These are phyloP conservation scores for Sporothrix pseudoabietina DNA, from an alignment of 2,329 filamentous ascomycete genomes.

Conservation along the genomic window DNA sequence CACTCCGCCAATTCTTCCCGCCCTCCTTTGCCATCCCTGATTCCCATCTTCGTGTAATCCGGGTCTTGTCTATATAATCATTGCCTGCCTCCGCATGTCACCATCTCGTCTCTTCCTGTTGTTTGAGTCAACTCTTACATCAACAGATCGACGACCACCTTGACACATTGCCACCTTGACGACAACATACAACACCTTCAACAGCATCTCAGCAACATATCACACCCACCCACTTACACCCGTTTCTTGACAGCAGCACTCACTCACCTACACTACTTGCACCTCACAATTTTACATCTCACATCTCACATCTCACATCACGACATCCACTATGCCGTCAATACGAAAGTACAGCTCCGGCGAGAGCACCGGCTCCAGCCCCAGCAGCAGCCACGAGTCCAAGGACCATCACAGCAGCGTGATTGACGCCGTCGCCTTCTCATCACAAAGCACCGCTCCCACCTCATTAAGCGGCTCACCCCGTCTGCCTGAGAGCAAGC, in stretches of 20 bases:
- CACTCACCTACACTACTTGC: background rate
- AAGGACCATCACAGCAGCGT: conserved; percentile 47
- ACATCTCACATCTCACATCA: background rate
- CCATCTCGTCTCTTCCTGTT: conserved; percentile 1
- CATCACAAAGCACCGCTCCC: conserved; percentile 50
- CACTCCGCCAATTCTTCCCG: conserved; percentile 11
- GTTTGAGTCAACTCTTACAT: background rate
- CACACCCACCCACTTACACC: background rate
- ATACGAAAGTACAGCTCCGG: conserved; percentile 41
- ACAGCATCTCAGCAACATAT: background rate
- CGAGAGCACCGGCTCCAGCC: conserved; percentile 35
- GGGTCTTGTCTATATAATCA: conserved; percentile 22
- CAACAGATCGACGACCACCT: conserved; percentile 11
- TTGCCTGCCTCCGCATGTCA: conserved; percentile 16
- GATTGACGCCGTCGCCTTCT: conserved; percentile 45
- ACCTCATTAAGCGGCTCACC: conserved; percentile 49
- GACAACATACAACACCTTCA: background rate
- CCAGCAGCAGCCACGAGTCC: conserved; percentile 41
- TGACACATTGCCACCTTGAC: background rate
- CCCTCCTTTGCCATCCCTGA: conserved; percentile 8
- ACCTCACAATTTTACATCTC: background rate
- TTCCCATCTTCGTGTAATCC: conserved; percentile 8
- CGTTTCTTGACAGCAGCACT: background rate
- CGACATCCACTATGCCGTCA: conserved; percentile 38
- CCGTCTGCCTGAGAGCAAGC: conserved; percentile 44